These are phyloP conservation scores for Psophocarpus tetragonolobus DNA, from an alignment of 306 rosid genomes.

Conservation along the genomic window DNA sequence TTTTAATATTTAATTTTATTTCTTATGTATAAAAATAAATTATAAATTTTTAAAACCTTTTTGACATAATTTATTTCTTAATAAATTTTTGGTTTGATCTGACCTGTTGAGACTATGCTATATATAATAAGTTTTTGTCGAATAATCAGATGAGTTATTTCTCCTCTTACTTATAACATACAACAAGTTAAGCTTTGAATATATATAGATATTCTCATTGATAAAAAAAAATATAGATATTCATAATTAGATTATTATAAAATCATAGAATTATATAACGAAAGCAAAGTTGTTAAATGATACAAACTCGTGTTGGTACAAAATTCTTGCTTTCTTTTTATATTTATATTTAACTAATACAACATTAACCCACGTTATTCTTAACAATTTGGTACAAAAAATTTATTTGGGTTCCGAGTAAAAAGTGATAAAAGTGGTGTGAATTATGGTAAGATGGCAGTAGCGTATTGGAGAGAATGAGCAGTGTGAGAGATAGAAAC, in stretches of 20 bases:
- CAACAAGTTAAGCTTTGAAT: neutral
- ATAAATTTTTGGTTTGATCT: no score
- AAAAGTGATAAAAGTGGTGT: no score
- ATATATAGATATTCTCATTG: neutral
- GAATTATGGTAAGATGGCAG: constrained; percentile 4
- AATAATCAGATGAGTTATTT: no score
- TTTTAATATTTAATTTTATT: no score
- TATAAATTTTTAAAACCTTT: no score
- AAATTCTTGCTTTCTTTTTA: neutral
- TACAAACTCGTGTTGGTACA: neutral
- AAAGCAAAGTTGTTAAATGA: neutral
- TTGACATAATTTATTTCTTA: no score
- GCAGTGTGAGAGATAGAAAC: neutral
- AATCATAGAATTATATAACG: neutral
- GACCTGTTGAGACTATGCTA: no score
- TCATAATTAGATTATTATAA: neutral
- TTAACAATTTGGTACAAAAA: neutral
- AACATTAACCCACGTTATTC: neutral
- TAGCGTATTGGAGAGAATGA: constrained; percentile 24
- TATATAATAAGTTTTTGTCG: no score
- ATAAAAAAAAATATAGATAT: no score
- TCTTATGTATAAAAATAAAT: no score
- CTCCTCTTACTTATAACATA: no score
- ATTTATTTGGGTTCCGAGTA: no score
- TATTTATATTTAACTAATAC: neutral